A percentile compares a stretch with the other conserved stretches of the same genome.
phyloP scores from a whole-genome alignment of 2,329 filamentous ascomycete genomes.

The Akanthomyces muscarius region DNA sequence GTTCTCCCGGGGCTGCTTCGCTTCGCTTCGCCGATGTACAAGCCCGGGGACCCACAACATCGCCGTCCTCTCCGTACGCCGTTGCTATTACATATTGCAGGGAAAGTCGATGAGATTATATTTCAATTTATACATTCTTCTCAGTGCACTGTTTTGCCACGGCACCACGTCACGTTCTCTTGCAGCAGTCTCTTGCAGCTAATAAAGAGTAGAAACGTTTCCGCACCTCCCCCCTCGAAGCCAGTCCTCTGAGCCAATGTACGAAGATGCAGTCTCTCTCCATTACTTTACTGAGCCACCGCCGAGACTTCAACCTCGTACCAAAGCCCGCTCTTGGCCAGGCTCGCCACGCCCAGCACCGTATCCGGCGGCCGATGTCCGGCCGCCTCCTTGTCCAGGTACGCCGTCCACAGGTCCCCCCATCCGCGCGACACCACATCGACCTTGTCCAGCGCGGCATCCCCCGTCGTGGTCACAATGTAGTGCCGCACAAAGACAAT shows the following conservation, averaged over 20 bases:
- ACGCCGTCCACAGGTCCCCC: background rate
- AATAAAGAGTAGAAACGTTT: background rate
- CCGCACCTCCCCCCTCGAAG: background rate
- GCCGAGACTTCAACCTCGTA: background rate
- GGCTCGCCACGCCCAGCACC: background rate
- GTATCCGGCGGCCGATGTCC: background rate
- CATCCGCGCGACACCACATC: background rate
- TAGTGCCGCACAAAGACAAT: background rate
- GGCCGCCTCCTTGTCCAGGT: background rate
- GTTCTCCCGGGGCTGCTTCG: background rate
- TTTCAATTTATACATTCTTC: no score
- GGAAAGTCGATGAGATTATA: no score
- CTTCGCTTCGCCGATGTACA: constrained; percentile 6
- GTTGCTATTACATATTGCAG: background rate
- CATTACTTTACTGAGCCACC: background rate
- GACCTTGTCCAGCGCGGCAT: background rate
- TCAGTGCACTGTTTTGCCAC: no score
- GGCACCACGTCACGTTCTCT: no score
- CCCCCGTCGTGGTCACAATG: background rate
- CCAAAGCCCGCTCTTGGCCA: background rate
- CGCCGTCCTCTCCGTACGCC: background rate
- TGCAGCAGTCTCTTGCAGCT: no score
- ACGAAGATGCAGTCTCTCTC: no score
- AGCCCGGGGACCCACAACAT: constrained; percentile 9
- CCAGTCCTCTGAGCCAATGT: background rate